phyloP scores from a whole-genome alignment of 768 basidiomycete species.

The Clitopilus hobsonii region DNA sequence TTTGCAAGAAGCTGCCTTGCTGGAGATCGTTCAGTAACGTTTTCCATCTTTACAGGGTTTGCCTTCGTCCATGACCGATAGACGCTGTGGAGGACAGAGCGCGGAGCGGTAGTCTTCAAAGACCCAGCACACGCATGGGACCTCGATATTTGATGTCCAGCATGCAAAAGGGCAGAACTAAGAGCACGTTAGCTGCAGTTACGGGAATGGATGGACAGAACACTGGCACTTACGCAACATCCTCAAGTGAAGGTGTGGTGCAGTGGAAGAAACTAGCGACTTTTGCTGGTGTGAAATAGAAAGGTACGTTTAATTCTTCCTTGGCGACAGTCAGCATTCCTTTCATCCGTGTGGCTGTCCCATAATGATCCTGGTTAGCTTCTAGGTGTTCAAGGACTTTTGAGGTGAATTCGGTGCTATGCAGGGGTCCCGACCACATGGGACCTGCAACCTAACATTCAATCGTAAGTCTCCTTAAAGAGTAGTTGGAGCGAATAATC shows the following conservation, averaged over 20 bases:
- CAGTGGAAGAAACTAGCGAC: constrained; percentile 82
- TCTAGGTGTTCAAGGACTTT: constrained; percentile 74
- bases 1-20: constrained; percentile 64
- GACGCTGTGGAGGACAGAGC: constrained; percentile 71
- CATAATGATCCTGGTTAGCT: constrained; percentile 57
- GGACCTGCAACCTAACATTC: constrained; percentile 76
- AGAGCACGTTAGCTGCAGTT: background rate
- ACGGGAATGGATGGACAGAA: background rate
- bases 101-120: constrained; percentile 82
- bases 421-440: constrained; percentile 93
- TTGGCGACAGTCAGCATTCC: constrained; percentile 92
- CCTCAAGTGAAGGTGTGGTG: constrained; percentile 67
- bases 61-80: constrained; percentile 80
- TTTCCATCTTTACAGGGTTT: constrained; percentile 81
- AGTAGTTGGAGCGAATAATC: constrained; percentile 15
- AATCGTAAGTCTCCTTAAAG: background rate
- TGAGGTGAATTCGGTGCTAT: constrained; percentile 69
- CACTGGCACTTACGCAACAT: constrained; percentile 58
- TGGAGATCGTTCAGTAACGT: constrained; percentile 72
- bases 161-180: constrained; percentile 88
- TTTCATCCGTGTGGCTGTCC: constrained; percentile 81
- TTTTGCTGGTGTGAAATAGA: constrained; percentile 85
- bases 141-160: constrained; percentile 78
- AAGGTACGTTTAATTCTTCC: constrained; percentile 74
- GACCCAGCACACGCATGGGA: constrained; percentile 90